These are phyloP conservation scores for Penicillium crustosum DNA, from an alignment of 2,329 filamentous ascomycete species.

Conservation along the genomic window DNA sequence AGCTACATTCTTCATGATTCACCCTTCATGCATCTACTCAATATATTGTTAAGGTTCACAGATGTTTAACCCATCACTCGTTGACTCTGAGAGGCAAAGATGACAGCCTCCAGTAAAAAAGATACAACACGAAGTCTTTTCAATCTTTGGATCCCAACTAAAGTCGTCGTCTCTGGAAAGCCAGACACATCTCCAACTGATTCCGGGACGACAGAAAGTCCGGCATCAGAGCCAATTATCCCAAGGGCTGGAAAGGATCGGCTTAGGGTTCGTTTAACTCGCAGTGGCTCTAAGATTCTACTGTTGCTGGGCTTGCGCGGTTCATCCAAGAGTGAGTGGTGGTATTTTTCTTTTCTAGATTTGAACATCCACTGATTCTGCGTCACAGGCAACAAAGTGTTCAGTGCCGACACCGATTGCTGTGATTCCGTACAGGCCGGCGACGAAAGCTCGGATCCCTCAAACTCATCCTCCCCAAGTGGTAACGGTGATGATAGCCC, in stretches of 20 bases:
- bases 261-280: constrained; percentile 33
- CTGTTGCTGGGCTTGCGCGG: constrained; percentile 36
- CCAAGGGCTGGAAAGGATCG: constrained; percentile 23
- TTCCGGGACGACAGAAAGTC: constrained; percentile 29
- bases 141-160: constrained; percentile 24
- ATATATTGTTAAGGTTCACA: constrained; percentile 2
- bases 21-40: background rate
- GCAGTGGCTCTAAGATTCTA: constrained; percentile 39
- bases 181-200: constrained; percentile 16
- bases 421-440: constrained; percentile 4
- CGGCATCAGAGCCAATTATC: constrained; percentile 22
- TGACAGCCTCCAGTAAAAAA: constrained; percentile 22
- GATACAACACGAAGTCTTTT: constrained; percentile 27
- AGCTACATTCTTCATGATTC: background rate
- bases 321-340: constrained; percentile 28
- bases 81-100: constrained; percentile 11
- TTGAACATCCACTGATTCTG: background rate
- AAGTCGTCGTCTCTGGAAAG: constrained; percentile 18
- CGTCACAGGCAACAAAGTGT: constrained; percentile 17
- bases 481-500: constrained; percentile 1
- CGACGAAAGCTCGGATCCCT: background rate
- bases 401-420: constrained; percentile 14
- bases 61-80: background rate
- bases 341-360: background rate
- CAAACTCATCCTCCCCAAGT: background rate